Base-by-base conservation (phyloP, 1,284 basidiomycete genomes). In the Cryptococcus sp. region DNA sequence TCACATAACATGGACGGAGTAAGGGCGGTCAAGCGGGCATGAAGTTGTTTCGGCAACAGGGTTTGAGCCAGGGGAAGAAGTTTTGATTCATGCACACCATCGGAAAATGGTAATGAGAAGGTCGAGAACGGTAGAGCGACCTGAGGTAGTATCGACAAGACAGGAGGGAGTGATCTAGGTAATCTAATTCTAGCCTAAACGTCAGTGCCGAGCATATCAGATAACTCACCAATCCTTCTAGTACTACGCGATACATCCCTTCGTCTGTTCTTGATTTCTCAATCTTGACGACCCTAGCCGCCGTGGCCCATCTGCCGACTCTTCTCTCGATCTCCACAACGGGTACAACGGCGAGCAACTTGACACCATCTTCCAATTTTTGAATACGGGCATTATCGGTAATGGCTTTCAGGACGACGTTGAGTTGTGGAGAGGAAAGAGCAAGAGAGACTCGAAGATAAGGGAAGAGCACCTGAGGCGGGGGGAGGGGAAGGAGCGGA, bases 221-320 rank as follows among this genome's bases (percentile, higher is more conserved):
- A 32, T 18, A 18, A 53, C 63, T 62, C 40, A 67, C 71, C 18
- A 73, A 53, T 13, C 71, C 71, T 46, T 73, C 69, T 0, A 72
- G 54, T 1, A 64, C 56, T 13, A 70, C 51, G 2, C 52, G 42
- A 52, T 54, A 56, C 1, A 22, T 42, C 32, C 59, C 55, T 11
- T 58, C 54, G 7, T 61, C 55, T 32, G 56, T 52, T 39, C 59
- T 52, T 9, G 46, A 42, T 43, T 63, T 62, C 46, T 64, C 63
- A 21, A 70, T 58, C n/a, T 60, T 53, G 45, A 62, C 64, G 43
- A 73, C 60, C n/a, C 65, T 56, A 7, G 66, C 71, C 18, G 71
- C 71, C 68, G 48, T 18, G 3, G 64, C 71, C 71, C 71, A 73
- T 37, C 71, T 54, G 16, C 68, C 67, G 4, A 72, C 59, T 31